Base-by-base conservation (phyloP, 2,329 filamentous ascomycete species). In the Fusarium duplospermum region DNA sequence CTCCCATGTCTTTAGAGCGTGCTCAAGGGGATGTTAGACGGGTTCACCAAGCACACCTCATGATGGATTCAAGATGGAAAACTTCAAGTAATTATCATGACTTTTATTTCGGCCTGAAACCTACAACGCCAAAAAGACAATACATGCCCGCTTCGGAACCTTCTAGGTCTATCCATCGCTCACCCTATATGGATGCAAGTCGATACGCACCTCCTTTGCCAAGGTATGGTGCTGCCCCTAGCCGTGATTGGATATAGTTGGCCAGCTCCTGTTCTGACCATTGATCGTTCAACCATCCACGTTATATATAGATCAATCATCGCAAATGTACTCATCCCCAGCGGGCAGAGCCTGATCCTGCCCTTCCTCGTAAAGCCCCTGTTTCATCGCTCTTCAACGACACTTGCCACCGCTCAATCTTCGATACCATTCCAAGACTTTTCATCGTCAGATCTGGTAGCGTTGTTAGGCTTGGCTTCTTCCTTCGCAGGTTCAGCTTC, bases 341-440 rank as follows among this genome's bases (percentile, higher is more conserved):
- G 31, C 45, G 8, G 31, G 31, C 40, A 40, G 35, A 58, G 27
- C 29, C 47, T 6, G 36, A 20, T 72, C 42, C 64, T 57, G 24
- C 27, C 29, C 50, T 56, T 29, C 35, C 22, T n/a, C 59, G 40
- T 40, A 47, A 38, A 22, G 60, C 14, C 8, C 4, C 11, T 9
- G 14, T 31, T 24, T 50, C 11, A 10, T 40, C 33, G 11, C 11
- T 16, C 1, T 29, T 40, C 24, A 31, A 22, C 11, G 29, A 24
- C 36, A 45, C 10, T 45, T 45, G 35, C 27, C 45, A 40, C 16
- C 3, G 18, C 9, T 80, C 74, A 84, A 70, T 85, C 82, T 24
- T 83, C 78, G 63, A 85, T 85, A 6, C 83, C 84, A 62, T 84
- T 84, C 83, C 83, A 85, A 10, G 84, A 84, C 71, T 83, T 83